Evolutionary conservation across 768 basidiomycete genomes (phyloP).

Genomic region (Russula earlei): DNA sequence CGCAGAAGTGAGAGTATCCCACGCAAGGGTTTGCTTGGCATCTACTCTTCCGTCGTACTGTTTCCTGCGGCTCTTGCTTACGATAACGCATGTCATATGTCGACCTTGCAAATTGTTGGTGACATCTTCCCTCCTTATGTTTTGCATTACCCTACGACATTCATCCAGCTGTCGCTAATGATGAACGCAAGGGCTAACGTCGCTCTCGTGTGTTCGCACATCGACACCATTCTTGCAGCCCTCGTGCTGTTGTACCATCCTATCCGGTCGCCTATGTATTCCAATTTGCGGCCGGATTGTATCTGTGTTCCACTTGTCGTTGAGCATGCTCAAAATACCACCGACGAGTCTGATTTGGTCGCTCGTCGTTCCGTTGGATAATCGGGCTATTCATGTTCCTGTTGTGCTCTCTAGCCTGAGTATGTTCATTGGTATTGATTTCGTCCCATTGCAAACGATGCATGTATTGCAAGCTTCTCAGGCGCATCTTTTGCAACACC

Average conservation of each 20-base stretch:
- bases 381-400: neutral
- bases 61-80: constrained; percentile 7
- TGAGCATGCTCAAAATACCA: constrained; percentile 3
- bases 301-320: constrained; percentile 3
- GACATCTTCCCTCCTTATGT: constrained; percentile 6
- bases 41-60: neutral
- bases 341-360: neutral
- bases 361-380: neutral
- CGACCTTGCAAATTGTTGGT: constrained; percentile 8
- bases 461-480: neutral
- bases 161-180: neutral
- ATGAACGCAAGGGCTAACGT: neutral
- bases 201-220: neutral
- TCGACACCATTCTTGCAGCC: neutral
- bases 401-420: neutral
- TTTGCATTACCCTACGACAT: neutral
- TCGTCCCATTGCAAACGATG: neutral
- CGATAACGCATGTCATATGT: constrained; percentile 16
- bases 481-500: neutral
- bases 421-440: neutral
- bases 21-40: neutral
- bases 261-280: constrained; percentile 11
- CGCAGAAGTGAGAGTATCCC: constrained; percentile 11
- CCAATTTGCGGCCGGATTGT: constrained; percentile 16
- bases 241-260: constrained; percentile 13